These are phyloP conservation scores for Sclerotinia sclerotiorum DNA, from an alignment of 2,329 filamentous ascomycete genomes.

Conservation along the genomic window DNA sequence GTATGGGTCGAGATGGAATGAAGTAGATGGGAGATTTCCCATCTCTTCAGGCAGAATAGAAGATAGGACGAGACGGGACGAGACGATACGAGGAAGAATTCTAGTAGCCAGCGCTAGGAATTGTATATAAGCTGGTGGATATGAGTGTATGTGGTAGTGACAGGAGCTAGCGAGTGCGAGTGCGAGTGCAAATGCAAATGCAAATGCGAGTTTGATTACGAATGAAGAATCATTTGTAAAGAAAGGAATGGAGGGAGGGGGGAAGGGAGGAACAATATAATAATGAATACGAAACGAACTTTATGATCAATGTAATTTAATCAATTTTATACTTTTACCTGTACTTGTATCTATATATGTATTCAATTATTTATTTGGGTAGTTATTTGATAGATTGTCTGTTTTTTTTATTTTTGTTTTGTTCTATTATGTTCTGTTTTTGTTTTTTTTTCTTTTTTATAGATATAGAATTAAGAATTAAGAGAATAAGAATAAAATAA, in stretches of 20 bases:
- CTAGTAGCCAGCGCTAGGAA: conserved; percentile 2
- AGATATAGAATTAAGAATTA: too few species aligned
- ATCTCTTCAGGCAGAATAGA: too few species aligned
- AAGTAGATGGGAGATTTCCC: background rate
- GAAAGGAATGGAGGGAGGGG: too few species aligned
- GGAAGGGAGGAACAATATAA: background rate
- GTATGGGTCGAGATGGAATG: background rate
- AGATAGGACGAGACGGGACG: too few species aligned
- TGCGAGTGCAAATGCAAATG: too few species aligned
- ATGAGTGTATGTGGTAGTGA: background rate
- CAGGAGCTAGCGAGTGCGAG: background rate
- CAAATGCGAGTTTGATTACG: background rate
- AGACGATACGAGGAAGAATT: background rate
- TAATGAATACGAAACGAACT: conserved; percentile 9
- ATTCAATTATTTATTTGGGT: too few species aligned
- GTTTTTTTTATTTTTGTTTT: too few species aligned
- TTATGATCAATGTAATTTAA: conserved; percentile 16
- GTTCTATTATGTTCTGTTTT: too few species aligned
- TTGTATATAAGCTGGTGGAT: conserved; percentile 19
- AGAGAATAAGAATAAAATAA: too few species aligned
- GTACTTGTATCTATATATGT: background rate
- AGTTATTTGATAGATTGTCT: too few species aligned
- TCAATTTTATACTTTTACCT: background rate
- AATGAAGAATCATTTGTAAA: background rate
- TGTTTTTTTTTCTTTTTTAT: too few species aligned